Base-by-base conservation (phyloP, 169 alveolate species). In the Condylostoma magnum region DNA sequence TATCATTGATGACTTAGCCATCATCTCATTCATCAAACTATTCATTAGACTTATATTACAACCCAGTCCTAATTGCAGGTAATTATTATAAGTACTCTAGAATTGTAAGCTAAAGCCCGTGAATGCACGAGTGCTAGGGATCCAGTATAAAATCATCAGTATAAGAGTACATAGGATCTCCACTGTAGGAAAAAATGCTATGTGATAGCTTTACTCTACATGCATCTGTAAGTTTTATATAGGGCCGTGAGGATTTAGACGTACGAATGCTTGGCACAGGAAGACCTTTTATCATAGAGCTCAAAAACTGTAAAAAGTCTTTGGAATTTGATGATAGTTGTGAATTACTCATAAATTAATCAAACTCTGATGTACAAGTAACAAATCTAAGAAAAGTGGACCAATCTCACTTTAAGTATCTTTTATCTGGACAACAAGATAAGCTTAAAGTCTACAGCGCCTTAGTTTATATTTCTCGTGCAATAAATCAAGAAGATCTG, bases 181-280 rank as follows among this genome's bases (percentile, higher is more conserved):
- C 55, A 20, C 37, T 84, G 4, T 34, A 25, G 65, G 65, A 6
- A 73, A 56, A 50, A 58, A 51, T 46, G 55, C 25, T 58, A 73
- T 70, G 60, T 44, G 50, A 56, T 18, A 28, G 60, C 22, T 31
- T 33, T 18, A 63, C 46, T 25, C 63, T 33, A n/a, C 71, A 70
- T n/a, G 20, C 68, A 25, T 53, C 54, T 34, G 76, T 78, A 30
- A 77, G 75, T 56, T 76, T 74, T 55, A 86, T 87, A 0, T 87
- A 93, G 46, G 97, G 97, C n/a, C 73, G 97, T 52, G 96, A 94
- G 79, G 97, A 94, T 67, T 72, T 90, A 34, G 97, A 94, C 78
- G 97, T 90, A 0, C 70, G 97, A 44, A 94, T 94, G 97, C 90
- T 94, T 41, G 96, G 97, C 1, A 56, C 36, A 2, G 97, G 97